Evolutionary conservation across 2,329 filamentous ascomycete genomes (phyloP).

Genomic region (Fusarium papillatum): DNA sequence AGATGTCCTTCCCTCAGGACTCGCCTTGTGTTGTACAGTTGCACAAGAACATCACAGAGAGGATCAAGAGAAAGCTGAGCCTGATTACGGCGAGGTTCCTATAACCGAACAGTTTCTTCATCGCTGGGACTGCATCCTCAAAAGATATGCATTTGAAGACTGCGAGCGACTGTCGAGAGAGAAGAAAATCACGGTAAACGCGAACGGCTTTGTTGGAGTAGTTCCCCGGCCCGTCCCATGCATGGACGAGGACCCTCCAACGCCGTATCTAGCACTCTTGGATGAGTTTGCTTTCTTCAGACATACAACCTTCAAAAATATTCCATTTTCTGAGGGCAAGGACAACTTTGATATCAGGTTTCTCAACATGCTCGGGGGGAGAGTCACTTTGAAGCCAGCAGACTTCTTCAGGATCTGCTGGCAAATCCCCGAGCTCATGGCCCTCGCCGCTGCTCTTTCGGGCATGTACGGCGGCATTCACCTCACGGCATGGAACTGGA

Average conservation of each 20-base stretch:
- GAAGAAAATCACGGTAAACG: too few species aligned
- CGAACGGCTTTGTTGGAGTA: not conserved
- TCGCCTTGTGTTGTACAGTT: not conserved
- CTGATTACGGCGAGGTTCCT: not conserved
- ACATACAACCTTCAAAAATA: not conserved
- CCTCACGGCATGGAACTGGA: not conserved
- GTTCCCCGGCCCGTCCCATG: not conserved
- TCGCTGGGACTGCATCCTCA: slow-evolving; percentile 2
- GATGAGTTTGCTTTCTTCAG: not conserved
- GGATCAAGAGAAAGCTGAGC: not conserved
- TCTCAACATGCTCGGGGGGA: not conserved
- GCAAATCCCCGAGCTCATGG: not conserved
- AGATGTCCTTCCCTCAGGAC: not conserved
- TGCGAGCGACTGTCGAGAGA: not conserved
- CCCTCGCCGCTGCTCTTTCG: not conserved
- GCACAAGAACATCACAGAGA: not conserved
- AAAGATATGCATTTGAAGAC: not conserved
- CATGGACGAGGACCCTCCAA: not conserved
- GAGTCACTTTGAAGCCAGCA: not conserved
- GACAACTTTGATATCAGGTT: slow-evolving; percentile 1
- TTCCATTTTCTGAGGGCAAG: slow-evolving; percentile 6
- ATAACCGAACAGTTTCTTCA: not conserved
- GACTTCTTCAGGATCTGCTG: not conserved
- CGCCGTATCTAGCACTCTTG: not conserved
- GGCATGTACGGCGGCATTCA: not conserved